Conservation (phyloP, 2,329 filamentous ascomycete genomes). For the Aspergillus luchuensis region DNA sequence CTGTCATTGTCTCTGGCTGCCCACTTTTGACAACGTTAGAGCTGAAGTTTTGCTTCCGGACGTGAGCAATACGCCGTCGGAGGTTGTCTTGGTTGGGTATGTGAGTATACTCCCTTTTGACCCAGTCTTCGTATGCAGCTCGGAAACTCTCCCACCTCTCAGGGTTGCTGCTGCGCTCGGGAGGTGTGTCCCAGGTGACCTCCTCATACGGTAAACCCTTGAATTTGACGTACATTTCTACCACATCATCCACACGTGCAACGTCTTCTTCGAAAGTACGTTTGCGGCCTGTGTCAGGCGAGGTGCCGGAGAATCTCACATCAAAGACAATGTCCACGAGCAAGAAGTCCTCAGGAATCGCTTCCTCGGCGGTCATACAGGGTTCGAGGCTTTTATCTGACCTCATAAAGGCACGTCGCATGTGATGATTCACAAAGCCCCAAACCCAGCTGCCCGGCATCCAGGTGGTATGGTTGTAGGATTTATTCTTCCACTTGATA, state of each 20-base stretch:
- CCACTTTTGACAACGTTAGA: constrained; percentile 64
- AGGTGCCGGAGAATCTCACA: constrained; percentile 66
- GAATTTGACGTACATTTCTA: constrained; percentile 81
- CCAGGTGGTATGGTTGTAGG: constrained; percentile 83
- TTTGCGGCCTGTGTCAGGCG: constrained; percentile 47
- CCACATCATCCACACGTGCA: constrained; percentile 70
- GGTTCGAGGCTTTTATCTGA: constrained; percentile 64
- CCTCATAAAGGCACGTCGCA: constrained; percentile 76
- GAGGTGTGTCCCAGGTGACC: constrained; percentile 84
- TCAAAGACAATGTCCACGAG: constrained; percentile 87
- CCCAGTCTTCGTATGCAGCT: constrained; percentile 81
- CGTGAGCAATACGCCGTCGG: constrained; percentile 67
- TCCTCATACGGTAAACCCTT: constrained; percentile 91
- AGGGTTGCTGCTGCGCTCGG: constrained; percentile 58
- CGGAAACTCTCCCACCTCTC: constrained; percentile 77
- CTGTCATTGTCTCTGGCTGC: constrained; percentile 73
- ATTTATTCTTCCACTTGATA: constrained; percentile 79
- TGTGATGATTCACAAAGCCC: constrained; percentile 64
- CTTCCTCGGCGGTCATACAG: constrained; percentile 71
- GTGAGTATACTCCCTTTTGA: constrained; percentile 75
- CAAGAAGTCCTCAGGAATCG: constrained; percentile 83
- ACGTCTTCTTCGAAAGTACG: constrained; percentile 68
- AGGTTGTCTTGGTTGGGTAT: constrained; percentile 58
- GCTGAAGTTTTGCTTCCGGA: constrained; percentile 67
- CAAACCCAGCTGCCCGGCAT: constrained; percentile 87